These are phyloP conservation scores for Nothopassalora personata DNA, from an alignment of 2,329 filamentous ascomycete species.

Conservation along the genomic window DNA sequence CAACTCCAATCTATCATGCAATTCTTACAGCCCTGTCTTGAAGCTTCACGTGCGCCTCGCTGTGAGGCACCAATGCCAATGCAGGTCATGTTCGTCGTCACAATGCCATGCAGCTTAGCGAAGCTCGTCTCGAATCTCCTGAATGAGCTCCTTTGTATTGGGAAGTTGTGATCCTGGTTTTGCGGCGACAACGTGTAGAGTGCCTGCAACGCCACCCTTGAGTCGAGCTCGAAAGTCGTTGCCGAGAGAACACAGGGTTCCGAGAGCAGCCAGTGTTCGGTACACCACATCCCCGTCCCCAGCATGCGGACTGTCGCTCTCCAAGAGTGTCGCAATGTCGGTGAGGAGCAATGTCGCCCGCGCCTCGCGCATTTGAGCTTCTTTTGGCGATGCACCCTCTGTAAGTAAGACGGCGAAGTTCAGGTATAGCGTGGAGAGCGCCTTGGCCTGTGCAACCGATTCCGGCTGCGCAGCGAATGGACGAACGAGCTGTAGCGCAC, in stretches of 20 bases:
- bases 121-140: slow-evolving; percentile 53
- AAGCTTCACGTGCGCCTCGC: not conserved
- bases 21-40: not conserved
- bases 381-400: slow-evolving; percentile 23
- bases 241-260: slow-evolving; percentile 66
- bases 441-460: slow-evolving; percentile 66
- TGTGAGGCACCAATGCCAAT: not conserved
- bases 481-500: slow-evolving; percentile 59
- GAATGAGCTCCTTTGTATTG: slow-evolving; percentile 54
- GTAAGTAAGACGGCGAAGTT: slow-evolving; percentile 76
- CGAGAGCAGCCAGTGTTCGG: slow-evolving; percentile 73
- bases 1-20: not conserved
- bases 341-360: slow-evolving; percentile 30
- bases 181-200: slow-evolving; percentile 41
- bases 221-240: slow-evolving; percentile 53
- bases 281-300: slow-evolving; percentile 79
- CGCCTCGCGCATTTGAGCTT: slow-evolving; percentile 27
- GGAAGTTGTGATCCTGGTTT: slow-evolving; percentile 54
- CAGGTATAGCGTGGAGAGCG: slow-evolving; percentile 73
- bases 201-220: slow-evolving; percentile 53
- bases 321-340: slow-evolving; percentile 29
- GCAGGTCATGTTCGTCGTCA: not conserved
- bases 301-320: slow-evolving; percentile 42
- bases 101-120: slow-evolving; percentile 14
- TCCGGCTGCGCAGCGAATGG: slow-evolving; percentile 52